phyloP scores from a whole-genome alignment of 2,329 filamentous ascomycete species.

The Rasamsonia emersonii region DNA sequence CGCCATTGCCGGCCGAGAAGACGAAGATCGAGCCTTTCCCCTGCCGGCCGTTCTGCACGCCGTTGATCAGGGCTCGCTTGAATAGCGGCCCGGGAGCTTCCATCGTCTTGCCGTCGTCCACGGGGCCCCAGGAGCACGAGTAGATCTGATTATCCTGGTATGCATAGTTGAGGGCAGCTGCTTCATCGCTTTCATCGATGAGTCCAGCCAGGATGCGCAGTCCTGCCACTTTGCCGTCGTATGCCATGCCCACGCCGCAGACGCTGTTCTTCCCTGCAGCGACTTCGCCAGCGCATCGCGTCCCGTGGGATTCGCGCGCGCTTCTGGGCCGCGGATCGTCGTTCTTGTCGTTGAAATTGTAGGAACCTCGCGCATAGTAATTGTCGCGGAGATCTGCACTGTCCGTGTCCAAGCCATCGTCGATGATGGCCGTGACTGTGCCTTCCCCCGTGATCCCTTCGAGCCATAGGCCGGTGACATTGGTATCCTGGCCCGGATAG shows the following conservation, averaged over 20 bases:
- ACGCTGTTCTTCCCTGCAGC: conserved; percentile 82
- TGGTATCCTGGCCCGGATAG: conserved; percentile 81
- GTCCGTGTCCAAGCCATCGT: conserved; percentile 93
- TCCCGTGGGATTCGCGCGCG: conserved; percentile 81
- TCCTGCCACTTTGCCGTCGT: conserved; percentile 80
- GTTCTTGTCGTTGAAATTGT: conserved; percentile 85
- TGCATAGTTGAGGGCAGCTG: conserved; percentile 83
- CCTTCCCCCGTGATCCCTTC: conserved; percentile 85
- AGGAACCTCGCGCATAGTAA: conserved; percentile 87
- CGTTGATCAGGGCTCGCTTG: conserved; percentile 81
- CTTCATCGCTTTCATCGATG: conserved; percentile 88
- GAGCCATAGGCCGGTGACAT: conserved; percentile 89
- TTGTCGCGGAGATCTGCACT: conserved; percentile 87
- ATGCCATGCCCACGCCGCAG: conserved; percentile 93
- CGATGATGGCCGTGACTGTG: conserved; percentile 87
- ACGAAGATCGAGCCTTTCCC: conserved; percentile 89
- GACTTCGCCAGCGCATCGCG: conserved; percentile 89
- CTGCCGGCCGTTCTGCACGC: conserved; percentile 74
- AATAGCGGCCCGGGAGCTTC: conserved; percentile 87
- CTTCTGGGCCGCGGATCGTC: conserved; percentile 74
- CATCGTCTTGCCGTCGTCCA: conserved; percentile 90
- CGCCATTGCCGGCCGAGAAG: conserved; percentile 94
- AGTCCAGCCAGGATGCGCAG: conserved; percentile 86
- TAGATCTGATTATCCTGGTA: conserved; percentile 92
- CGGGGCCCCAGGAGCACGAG: conserved; percentile 96